phyloP scores from a whole-genome alignment of 1,139 yeast species.

The Candida sp. region DNA sequence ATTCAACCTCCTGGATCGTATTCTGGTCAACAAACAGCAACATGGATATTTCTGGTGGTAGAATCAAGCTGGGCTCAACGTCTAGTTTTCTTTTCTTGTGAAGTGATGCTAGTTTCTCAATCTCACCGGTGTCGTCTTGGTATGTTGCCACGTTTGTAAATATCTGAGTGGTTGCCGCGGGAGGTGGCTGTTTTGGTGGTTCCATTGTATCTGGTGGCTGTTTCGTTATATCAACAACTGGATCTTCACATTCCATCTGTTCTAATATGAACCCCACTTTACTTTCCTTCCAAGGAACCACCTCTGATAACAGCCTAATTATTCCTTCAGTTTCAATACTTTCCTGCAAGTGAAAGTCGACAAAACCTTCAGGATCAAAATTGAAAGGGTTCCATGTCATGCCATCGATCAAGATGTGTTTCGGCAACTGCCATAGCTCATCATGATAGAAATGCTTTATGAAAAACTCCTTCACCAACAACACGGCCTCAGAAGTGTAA shows the following conservation, averaged over 20 bases:
- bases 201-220: background rate
- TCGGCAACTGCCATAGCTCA: slow-evolving; percentile 9
- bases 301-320: background rate
- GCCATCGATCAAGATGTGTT: slow-evolving; percentile 7
- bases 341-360: slow-evolving; percentile 3
- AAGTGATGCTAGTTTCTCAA: slow-evolving; percentile 5
- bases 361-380: slow-evolving; percentile 5
- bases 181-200: background rate
- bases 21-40: slow-evolving; percentile 11
- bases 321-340: background rate
- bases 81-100: slow-evolving; percentile 7
- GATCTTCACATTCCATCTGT: background rate
- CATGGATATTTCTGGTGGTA: slow-evolving; percentile 12
- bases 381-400: slow-evolving; percentile 14
- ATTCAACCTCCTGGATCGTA: background rate
- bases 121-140: slow-evolving; percentile 13
- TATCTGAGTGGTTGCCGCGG: background rate
- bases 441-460: background rate
- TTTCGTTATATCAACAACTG: background rate
- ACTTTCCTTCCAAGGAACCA: background rate
- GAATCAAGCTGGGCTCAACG: background rate
- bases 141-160: slow-evolving; percentile 12
- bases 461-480: background rate
- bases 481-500: background rate
- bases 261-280: background rate